Conservation (phyloP, 2,329 filamentous ascomycete genomes). For the Dissoconium aciculare region DNA sequence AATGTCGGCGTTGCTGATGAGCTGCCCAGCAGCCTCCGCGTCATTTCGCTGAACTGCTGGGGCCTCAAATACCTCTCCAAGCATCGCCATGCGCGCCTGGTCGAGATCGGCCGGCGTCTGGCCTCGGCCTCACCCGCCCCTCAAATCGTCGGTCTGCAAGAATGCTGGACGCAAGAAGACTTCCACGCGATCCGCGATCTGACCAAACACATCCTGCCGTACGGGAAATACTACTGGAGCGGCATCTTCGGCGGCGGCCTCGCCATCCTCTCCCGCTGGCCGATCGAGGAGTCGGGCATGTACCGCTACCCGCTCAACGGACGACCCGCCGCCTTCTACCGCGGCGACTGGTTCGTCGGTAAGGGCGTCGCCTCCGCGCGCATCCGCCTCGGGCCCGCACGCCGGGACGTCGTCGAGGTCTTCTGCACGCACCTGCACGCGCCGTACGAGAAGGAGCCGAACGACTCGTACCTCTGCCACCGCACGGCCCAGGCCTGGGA, state of each 20-base stretch:
- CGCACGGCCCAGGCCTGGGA: conserved; percentile 90
- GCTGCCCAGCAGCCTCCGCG: conserved; percentile 40
- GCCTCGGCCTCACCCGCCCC: conserved; percentile 52
- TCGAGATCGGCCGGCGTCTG: conserved; percentile 70
- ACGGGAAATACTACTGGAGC: conserved; percentile 84
- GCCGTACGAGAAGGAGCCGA: conserved; percentile 63
- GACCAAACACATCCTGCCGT: conserved; percentile 60
- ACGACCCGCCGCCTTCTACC: conserved; percentile 79
- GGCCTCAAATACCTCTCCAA: conserved; percentile 77
- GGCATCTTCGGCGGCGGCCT: conserved; percentile 83
- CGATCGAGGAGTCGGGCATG: conserved; percentile 82
- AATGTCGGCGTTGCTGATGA: no score
- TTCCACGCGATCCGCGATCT: conserved; percentile 62
- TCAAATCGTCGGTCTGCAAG: conserved; percentile 83
- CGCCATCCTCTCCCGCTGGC: conserved; percentile 80
- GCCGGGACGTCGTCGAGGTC: conserved; percentile 61
- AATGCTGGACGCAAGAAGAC: conserved; percentile 83
- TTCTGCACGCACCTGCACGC: conserved; percentile 83
- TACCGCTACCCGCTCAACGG: conserved; percentile 80
- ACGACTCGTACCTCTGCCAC: conserved; percentile 81
- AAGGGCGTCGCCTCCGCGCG: conserved; percentile 80
- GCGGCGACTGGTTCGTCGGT: conserved; percentile 92
- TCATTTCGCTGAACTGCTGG: conserved; percentile 94
- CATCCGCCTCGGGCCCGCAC: conserved; percentile 52
- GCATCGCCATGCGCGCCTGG: conserved; percentile 60